A percentile compares a stretch with the other conserved stretches of the same genome.
phyloP scores from a whole-genome alignment of 805 yeast species.

The Lipomyces chichibuensis region DNA sequence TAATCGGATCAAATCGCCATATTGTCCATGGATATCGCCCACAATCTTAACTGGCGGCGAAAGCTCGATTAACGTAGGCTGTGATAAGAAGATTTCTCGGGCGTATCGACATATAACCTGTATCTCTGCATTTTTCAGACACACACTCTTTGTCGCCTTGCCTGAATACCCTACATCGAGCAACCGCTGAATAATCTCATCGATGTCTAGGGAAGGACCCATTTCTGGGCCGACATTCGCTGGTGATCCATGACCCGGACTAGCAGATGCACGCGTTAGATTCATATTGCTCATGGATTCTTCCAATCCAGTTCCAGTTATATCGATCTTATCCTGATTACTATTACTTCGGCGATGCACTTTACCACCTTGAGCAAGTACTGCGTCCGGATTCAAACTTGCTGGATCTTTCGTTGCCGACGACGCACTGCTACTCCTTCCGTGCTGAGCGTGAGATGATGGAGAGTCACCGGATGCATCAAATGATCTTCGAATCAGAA shows the following conservation, averaged over 20 bases:
- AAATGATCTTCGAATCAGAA: slow-evolving; percentile 52
- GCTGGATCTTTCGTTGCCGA: background rate
- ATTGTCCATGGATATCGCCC: slow-evolving; percentile 97
- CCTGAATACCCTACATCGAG: slow-evolving; percentile 97
- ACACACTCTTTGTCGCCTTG: slow-evolving; percentile 84
- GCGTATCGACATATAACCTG: slow-evolving; percentile 84
- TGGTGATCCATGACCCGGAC: background rate
- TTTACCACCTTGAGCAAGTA: background rate
- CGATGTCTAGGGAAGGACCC: slow-evolving; percentile 58
- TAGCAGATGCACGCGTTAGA: background rate
- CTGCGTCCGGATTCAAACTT: background rate
- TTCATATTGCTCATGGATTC: background rate
- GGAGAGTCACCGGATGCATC: slow-evolving; percentile 13
- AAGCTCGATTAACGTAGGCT: slow-evolving; percentile 86
- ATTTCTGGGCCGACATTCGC: slow-evolving; percentile 6
- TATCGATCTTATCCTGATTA: background rate
- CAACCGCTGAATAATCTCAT: slow-evolving; percentile 85
- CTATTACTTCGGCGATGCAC: background rate
- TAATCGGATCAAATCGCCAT: slow-evolving; percentile 83
- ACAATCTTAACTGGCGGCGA: slow-evolving; percentile 85
- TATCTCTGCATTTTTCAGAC: slow-evolving; percentile 88
- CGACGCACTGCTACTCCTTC: background rate
- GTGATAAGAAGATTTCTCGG: slow-evolving; percentile 83
- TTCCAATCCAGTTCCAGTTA: background rate
- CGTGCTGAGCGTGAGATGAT: background rate